Conservation (phyloP, 305 asterid species). For the Euphrasia arctica region DNA sequence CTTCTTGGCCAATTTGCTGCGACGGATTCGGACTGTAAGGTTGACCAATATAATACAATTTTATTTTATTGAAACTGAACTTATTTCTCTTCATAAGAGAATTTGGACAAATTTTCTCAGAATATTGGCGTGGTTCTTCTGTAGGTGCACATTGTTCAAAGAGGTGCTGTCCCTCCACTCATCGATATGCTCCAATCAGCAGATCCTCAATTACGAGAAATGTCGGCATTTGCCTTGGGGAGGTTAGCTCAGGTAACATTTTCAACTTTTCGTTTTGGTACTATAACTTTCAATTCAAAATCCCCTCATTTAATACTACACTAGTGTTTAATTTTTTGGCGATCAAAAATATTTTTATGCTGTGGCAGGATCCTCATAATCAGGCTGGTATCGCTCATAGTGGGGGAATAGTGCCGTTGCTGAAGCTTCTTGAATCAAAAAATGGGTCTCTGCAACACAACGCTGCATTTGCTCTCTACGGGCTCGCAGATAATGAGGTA, state of each 20-base stretch:
- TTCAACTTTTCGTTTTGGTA: conserved; percentile 2
- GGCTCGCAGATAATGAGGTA: conserved; percentile 99
- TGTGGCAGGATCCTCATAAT: conserved; percentile 85
- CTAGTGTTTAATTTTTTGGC: not conserved
- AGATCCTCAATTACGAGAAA: conserved; percentile 93
- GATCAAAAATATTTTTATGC: conserved; percentile 5
- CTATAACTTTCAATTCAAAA: conserved; percentile 5
- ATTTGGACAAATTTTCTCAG: conserved; percentile 7
- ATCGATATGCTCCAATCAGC: conserved; percentile 93
- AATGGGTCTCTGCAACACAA: conserved; percentile 95
- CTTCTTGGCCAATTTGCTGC: conserved; percentile 99
- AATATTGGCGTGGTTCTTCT: conserved; percentile 25
- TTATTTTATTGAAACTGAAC: conserved; percentile 20
- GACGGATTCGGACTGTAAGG: conserved; percentile 99
- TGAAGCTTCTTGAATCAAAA: conserved; percentile 92
- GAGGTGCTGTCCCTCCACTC: conserved; percentile 96
- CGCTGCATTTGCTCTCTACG: conserved; percentile 99
- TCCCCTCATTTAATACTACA: not conserved
- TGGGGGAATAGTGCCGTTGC: conserved; percentile 80
- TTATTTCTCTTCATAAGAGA: conserved; percentile 9
- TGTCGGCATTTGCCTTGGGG: conserved; percentile 98
- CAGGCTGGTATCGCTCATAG: conserved; percentile 99
- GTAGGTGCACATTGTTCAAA: conserved; percentile 97
- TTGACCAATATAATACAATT: conserved; percentile 32
- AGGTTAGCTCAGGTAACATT: conserved; percentile 92